These are phyloP conservation scores for Colletotrichum sp. DNA, from an alignment of 2,329 filamentous ascomycete genomes.

Conservation along the genomic window DNA sequence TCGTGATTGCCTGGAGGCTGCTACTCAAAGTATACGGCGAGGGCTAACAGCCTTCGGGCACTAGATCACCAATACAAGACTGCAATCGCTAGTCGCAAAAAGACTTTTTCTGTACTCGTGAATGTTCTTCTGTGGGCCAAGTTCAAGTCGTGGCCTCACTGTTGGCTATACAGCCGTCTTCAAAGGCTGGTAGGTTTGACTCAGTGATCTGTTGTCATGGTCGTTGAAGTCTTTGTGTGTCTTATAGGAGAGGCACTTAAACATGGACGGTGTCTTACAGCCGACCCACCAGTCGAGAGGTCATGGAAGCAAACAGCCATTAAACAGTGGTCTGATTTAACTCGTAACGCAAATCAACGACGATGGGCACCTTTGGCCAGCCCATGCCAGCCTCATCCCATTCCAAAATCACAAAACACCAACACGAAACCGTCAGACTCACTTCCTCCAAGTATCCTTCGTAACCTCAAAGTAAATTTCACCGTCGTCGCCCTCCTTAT, in stretches of 20 bases:
- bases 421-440: not conserved
- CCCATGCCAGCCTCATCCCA: not conserved
- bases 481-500: not conserved
- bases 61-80: not conserved
- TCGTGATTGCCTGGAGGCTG: not conserved
- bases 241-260: not conserved
- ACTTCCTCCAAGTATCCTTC: slow-evolving; percentile 22
- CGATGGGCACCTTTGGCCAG: not conserved
- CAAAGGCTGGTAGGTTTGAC: not conserved
- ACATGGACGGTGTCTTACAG: not conserved
- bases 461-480: slow-evolving; percentile 30
- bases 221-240: not conserved
- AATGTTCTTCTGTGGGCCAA: not conserved
- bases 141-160: not conserved
- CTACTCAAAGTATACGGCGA: not conserved
- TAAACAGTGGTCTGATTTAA: not conserved
- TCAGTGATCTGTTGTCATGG: not conserved
- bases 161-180: not conserved
- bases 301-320: not conserved
- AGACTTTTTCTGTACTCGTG: not conserved
- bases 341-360: not conserved
- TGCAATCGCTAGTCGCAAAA: not conserved
- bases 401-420: not conserved
- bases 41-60: not conserved
- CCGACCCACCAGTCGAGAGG: not conserved